Base-by-base conservation (phyloP, 2,329 filamentous ascomycete genomes). In the Orbilia oligospora region DNA sequence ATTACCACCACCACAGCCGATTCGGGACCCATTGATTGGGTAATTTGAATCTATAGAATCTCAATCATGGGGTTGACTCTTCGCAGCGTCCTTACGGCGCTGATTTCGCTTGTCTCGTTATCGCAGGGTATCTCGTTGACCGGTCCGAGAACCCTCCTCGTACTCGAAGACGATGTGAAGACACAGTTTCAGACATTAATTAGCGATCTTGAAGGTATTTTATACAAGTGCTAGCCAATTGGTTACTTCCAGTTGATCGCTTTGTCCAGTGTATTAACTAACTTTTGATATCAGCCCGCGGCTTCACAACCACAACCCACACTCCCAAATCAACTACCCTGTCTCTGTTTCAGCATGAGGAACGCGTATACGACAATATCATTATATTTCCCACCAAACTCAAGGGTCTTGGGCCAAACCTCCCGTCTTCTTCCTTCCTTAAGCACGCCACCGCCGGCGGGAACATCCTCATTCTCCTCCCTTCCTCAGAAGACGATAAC, bases 391-490 rank as follows among this genome's bases (percentile, higher is more conserved):
- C 96, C 66, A 90, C 91, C 77, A 97, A 95, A 85, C 90, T 93
- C 36, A 99, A 99, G 89, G 94, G 93, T 79, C 92, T 97, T 78
- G 96, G 96, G 71, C 94, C 95, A 80, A 91, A 92, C 82, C 87
- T 99, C 84, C 95, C 93, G 1, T 93, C 96, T 66, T 93, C 93
- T 84, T 86, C 91, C 80, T 89, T 99, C 81, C 89, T 98, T 84
- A 90, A 98, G 82, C 99, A 97, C 86, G 87, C 97, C 87, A 96
- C 97, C 85, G 90, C 91, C 72, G 88, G 96, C 76, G 96, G 96
- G 84, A 99, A 99, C 86, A 89, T 99, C 83, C 88, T 99, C 80
- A 87, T 98, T 71, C 90, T 93, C 33, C 90, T 97, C 80, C 94
- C 94, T 38, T 90, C 92, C 81, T 88, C 89, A 71, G 86, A 89